Base-by-base conservation (phyloP, 306 rosid species). In the Vachellia collinsii region DNA sequence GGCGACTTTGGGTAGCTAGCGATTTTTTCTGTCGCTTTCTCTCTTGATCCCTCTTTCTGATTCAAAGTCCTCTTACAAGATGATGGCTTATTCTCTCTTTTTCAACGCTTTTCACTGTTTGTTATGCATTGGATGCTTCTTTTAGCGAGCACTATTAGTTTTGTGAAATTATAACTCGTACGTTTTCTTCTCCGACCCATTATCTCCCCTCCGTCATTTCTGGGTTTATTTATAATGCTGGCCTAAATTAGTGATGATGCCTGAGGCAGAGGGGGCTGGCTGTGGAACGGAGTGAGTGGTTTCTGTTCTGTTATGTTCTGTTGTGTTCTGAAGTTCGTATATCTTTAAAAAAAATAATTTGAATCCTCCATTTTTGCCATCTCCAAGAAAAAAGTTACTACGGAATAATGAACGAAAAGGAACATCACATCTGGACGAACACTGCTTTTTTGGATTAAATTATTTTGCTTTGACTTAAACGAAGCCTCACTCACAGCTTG, bases 401-500 rank as follows among this genome's bases (percentile, higher is more conserved):
- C 71, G 58, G 84, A 53, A 62, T 50, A 80, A 77, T 67, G 80
- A 82, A 88, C 91, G 75, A 87, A 87, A 88, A 85, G 86, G 85
- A 83, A 84, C 87, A 75, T 81, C 82, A 73, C 87, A 85, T 82
- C 84, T 79, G 73, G 75, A 79, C 79, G 67, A 80, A 72, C 83
- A 20, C 83, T 48, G 56, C 81, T 82, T 77, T 72, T 78, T 6
- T 68, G 39, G 37, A 63, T 64, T 88, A 87, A 74, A 79, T 75
- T 80, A 82, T 42, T 48, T 10, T 44, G 53, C 75, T 90, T 88
- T 85, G 72, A 90, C 89, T 80, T 62, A 50, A 46, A 72, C 73
- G 43, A 61, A 43, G 36, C 78, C 62, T 56, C 20, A 46, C 80
- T 83, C 86, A 84, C 87, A 76, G 54, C 79, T 86, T 86, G 81